Percentiles rank a stretch among this genome's conserved stretches.
Evolutionary conservation across 192 early-diverging fungal genomes (phyloP).

Genomic region (Polychytrium aggregatum): DNA sequence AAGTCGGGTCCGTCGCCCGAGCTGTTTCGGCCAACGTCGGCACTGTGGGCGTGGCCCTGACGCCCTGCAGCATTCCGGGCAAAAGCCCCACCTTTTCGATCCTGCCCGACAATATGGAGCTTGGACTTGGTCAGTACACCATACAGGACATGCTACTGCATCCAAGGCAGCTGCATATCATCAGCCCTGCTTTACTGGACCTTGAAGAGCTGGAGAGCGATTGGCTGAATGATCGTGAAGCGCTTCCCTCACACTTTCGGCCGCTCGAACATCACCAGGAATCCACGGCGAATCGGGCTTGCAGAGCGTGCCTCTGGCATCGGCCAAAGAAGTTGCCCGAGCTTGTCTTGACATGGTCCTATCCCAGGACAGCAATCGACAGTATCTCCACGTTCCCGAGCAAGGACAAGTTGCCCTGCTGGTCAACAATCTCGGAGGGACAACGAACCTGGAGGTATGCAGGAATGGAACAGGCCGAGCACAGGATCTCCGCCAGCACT

Average conservation of each 20-base stretch:
- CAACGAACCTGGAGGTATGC: constrained; percentile 59
- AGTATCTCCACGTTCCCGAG: constrained; percentile 4
- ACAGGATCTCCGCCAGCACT: neutral
- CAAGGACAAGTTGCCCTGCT: constrained; percentile 46
- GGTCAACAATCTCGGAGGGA: constrained; percentile 76
- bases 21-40: constrained; percentile 51
- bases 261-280: too few species aligned
- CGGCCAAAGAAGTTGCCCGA: constrained; percentile 36
- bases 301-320: constrained; percentile 19
- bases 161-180: too few species aligned
- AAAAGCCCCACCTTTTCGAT: constrained; percentile 36
- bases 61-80: constrained; percentile 66
- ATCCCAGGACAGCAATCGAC: constrained; percentile 28
- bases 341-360: constrained; percentile 36
- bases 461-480: constrained; percentile 6
- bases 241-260: too few species aligned
- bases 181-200: too few species aligned
- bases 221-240: too few species aligned
- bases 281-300: constrained; percentile 78
- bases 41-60: constrained; percentile 68
- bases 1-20: constrained; percentile 42
- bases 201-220: too few species aligned
- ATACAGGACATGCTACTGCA: too few species aligned
- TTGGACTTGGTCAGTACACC: constrained; percentile 75
- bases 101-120: constrained; percentile 47